Evolutionary conservation across 2,329 filamentous ascomycete species (phyloP).

Genomic region (Fusarium cicatricum): DNA sequence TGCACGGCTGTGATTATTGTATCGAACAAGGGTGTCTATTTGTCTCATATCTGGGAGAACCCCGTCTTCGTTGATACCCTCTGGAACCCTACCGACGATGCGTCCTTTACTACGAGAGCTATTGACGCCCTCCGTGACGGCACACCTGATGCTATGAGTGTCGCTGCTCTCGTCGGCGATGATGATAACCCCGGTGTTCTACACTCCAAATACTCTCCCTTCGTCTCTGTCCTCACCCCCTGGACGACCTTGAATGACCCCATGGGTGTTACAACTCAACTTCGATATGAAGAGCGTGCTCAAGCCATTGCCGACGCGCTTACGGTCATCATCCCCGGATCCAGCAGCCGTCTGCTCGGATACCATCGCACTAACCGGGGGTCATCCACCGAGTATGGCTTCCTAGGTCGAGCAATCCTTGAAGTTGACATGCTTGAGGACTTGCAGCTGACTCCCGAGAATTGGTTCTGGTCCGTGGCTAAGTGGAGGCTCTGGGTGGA

Average conservation of each 20-base stretch:
- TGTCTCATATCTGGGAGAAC: constrained; percentile 36
- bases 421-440: constrained; percentile 21
- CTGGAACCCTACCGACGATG: constrained; percentile 3
- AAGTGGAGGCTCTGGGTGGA: too few relatives aligned
- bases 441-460: too few relatives aligned
- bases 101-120: constrained; percentile 1
- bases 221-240: constrained; percentile 29
- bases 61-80: constrained; percentile 21
- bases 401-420: constrained; percentile 16
- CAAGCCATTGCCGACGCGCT: background rate
- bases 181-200: constrained; percentile 13
- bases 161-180: constrained; percentile 7
- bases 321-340: constrained; percentile 17
- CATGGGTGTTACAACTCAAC: background rate
- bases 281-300: constrained; percentile 19
- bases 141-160: background rate
- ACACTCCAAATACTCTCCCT: constrained; percentile 16
- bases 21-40: constrained; percentile 26
- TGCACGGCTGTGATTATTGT: constrained; percentile 33
- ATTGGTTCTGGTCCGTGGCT: too few relatives aligned
- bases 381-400: constrained; percentile 5
- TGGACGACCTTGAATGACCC: background rate
- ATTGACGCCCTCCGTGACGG: constrained; percentile 29
- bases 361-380: constrained; percentile 15
- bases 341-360: constrained; percentile 6